Evolutionary conservation across 2,329 filamentous ascomycete genomes (phyloP), one percentile per base, ranked within the genome.

Genomic region (Xylaria sp.): DNA sequence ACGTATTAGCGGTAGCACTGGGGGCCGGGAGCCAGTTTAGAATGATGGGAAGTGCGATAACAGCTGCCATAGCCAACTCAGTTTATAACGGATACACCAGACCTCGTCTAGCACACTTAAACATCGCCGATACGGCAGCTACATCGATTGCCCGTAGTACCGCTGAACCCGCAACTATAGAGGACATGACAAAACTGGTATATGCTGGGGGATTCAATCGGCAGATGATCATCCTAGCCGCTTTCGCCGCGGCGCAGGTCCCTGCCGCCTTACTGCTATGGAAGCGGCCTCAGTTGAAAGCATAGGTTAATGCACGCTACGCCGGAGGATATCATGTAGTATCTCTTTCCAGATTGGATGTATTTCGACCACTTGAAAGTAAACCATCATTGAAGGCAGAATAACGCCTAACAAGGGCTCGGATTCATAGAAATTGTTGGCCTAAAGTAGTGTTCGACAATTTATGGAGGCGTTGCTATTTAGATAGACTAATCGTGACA

Each of bases 1-100:
- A 12, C 3, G 9, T 27, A n/a, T n/a, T n/a, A 74, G 71, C 69
- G 27, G 71, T 72, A 8, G 73, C 51, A 1, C 63, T 75, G 64
- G 72, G 64, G 0, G 48, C 69, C 0, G 72, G 36, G 2, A 48
- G 34, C 4, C 72, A 75, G 39, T 71, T 71, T 6, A 42, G 67
- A 17, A 63, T 64, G 12, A 67, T 71, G 5, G 67, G 67, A 1
- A 58, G 61, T 36, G 45, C 67, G 1, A 11, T 69, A 6, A 14
- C 50, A 4, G 2, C 54, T 1, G 39, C 64, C 0, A 30, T 68
- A 6, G 21, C 53, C 7, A 71, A 39, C 2, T 55, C 69, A 0
- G 34, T 66, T 1, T 70, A 61, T 50, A 66, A 70, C 48, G 36
- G 34, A n/a, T 51, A 57, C n/a, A 30, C 30, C 6, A 0, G 3